Base-by-base conservation (phyloP, 2,329 filamentous ascomycete species). In the Pyrenochaeta sp. region DNA sequence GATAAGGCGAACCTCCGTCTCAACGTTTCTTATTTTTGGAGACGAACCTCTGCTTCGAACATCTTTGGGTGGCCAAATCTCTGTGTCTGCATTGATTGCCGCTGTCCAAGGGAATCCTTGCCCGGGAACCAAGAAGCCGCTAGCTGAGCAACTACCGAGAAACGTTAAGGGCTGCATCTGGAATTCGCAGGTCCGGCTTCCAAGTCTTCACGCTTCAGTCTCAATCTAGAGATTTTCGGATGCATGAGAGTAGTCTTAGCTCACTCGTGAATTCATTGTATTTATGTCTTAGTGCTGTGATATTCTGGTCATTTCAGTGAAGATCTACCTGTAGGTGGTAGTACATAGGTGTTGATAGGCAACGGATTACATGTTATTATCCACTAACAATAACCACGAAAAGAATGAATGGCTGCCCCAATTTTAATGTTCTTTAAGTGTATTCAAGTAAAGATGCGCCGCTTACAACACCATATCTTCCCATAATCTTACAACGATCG, bases 341-440 rank as follows among this genome's bases (percentile, higher is more conserved):
- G 52, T 54, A 62, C 49, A 43, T 50, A n/a, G 51, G 57, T 61
- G 50, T 69, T 73, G 71, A 72, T 59, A 73, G 73, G 71, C 72
- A 76, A 75, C 73, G 59, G 71, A 69, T 68, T 67, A 71, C 67
- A 75, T 75, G 71, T 69, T 63, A 69, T 74, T 72, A 68, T 64
- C 60, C 62, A 62, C 62, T 67, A 69, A 46, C 55, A 63, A 64
- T 69, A 70, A 65, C 64, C 66, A 65, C 66, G 70, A 69, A 72
- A 74, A 59, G 72, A 76, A 64, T 59, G 71, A 75, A 71, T 72
- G 62, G 73, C 62, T 73, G 73, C 72, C 73, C 73, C 67, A 48
- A 59, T 71, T 74, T 71, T 54, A 54, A 61, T 47, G 55, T 66
- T 68, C 51, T 71, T 59, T 53, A 60, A 58, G 51, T 54, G 54